A percentile compares a stretch with the other conserved stretches of the same genome.
Conservation (phyloP, 1,284 basidiomycete species). For the Peniophora sp. region DNA sequence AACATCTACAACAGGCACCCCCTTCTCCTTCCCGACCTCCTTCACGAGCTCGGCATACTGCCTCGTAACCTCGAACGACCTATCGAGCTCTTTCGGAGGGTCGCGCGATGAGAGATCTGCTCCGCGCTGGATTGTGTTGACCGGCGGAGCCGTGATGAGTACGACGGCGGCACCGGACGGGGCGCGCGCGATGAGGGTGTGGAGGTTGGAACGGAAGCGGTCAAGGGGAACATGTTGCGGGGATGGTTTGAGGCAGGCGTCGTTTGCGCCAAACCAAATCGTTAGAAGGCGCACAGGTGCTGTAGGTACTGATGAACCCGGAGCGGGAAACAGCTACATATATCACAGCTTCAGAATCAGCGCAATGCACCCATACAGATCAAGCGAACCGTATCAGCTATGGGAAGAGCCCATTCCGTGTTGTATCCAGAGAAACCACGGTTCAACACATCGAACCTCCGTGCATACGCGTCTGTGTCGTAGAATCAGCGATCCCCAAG, state of each 20-base stretch:
- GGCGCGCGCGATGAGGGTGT: slow-evolving; percentile 53
- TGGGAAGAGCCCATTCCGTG: slow-evolving; percentile 74
- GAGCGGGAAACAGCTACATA: too few species aligned
- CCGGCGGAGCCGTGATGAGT: slow-evolving; percentile 79
- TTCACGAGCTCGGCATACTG: slow-evolving; percentile 65
- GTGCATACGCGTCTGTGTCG: slow-evolving; percentile 57
- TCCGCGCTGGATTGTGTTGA: slow-evolving; percentile 53
- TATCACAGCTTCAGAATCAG: too few species aligned
- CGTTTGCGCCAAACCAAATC: slow-evolving; percentile 90
- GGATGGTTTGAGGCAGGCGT: slow-evolving; percentile 54
- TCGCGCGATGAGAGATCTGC: slow-evolving; percentile 37
- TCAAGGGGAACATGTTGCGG: slow-evolving; percentile 66
- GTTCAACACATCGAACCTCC: slow-evolving; percentile 79
- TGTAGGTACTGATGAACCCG: slow-evolving; percentile 6
- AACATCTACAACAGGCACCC: slow-evolving; percentile 59
- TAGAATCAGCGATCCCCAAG: background rate
- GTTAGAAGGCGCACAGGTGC: slow-evolving; percentile 67
- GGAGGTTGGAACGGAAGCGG: slow-evolving; percentile 62
- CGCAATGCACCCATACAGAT: background rate
- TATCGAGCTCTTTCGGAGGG: slow-evolving; percentile 41
- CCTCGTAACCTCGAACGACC: slow-evolving; percentile 53
- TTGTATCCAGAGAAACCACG: slow-evolving; percentile 79
- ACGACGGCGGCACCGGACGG: slow-evolving; percentile 65
- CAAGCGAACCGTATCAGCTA: slow-evolving; percentile 59
- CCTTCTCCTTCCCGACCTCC: slow-evolving; percentile 45